Percentiles rank a stretch among this genome's conserved stretches.
phyloP scores from a whole-genome alignment of 768 basidiomycete genomes.

The Lactifluus subvellereus region DNA sequence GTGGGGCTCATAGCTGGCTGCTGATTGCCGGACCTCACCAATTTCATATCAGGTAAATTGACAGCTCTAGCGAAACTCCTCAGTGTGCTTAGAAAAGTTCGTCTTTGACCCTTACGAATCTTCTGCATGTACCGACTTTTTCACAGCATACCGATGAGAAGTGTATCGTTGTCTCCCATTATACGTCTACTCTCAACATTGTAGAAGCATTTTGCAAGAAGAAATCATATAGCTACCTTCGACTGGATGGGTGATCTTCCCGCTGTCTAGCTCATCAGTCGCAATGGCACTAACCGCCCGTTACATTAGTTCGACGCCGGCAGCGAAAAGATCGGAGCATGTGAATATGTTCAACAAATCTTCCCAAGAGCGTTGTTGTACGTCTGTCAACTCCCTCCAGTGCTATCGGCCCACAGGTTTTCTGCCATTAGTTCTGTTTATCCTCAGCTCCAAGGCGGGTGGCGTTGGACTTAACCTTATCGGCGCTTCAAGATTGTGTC shows the following conservation, averaged over 20 bases:
- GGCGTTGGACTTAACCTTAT: conserved; percentile 92
- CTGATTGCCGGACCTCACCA: conserved; percentile 13
- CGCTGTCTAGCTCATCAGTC: not conserved
- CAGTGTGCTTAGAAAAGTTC: conserved; percentile 50
- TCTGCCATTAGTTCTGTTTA: conserved; percentile 65
- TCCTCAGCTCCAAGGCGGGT: conserved; percentile 92
- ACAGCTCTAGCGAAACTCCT: conserved; percentile 61
- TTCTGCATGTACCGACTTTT: not conserved
- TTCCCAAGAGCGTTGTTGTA: conserved; percentile 65
- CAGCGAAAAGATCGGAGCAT: conserved; percentile 73
- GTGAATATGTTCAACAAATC: conserved; percentile 87
- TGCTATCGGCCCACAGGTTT: not conserved
- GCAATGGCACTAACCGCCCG: conserved; percentile 6
- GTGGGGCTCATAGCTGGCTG: conserved; percentile 34
- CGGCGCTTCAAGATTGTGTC: conserved; percentile 81
- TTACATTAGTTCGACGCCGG: conserved; percentile 59
- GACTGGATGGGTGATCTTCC: conserved; percentile 73
- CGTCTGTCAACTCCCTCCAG: conserved; percentile 27
- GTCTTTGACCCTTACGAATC: not conserved
- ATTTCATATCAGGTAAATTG: conserved; percentile 59
- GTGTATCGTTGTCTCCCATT: conserved; percentile 95
- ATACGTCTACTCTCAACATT: conserved; percentile 89
- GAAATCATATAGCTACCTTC: conserved; percentile 67
- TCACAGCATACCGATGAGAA: conserved; percentile 79
- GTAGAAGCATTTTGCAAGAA: conserved; percentile 81